Base-by-base conservation (phyloP, 2,329 filamentous ascomycete species). In the Claviceps sorghi region DNA sequence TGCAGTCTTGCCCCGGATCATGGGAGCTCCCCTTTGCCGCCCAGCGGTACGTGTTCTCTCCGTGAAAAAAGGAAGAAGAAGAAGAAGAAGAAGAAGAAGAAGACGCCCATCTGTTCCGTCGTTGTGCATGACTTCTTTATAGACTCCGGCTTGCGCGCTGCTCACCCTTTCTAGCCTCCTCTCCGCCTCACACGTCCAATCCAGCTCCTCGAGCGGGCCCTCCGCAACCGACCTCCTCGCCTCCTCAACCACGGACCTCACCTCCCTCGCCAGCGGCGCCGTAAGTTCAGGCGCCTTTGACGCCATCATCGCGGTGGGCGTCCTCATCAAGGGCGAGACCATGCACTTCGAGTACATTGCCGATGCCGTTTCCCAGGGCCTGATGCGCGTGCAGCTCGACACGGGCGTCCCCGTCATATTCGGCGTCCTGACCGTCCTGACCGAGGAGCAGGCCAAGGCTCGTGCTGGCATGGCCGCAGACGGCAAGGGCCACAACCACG, bases 341-440 rank as follows among this genome's bases (percentile, higher is more conserved):
- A 96, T 96, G 89, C 93, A 98, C 72, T 98, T 98, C 64, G 93
- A 98, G 72, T 97, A 98, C 72, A 98, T 98, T 62, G 79, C 90
- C 43, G 93, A 97, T 58, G 81, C 88, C 42, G 89, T 94, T 7
- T 88, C 83, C 53, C 88, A 95, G 56, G 93, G 88, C 7, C 76
- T 98, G 55, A 98, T 98, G 93, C 83, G 88, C 58, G 83, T 97
- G 54, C 89, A 95, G 68, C 75, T 97, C 52, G 91, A 98, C 66
- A 83, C 82, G 10, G 86, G 88, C 45, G 80, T 95, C 49, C 93
- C 93, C 34, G 85, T 98, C 54, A 80, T 97, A 54, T 95, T 97
- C 68, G 91, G 93, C 15, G 74, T 97, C 60, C 72, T 98, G 67
- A 98, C 93, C 22, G 82, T 97, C 49, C 72, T 98, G 61, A 86